Conservation (phyloP, 2,329 filamentous ascomycete species). For the Aspergillus vadensis region DNA sequence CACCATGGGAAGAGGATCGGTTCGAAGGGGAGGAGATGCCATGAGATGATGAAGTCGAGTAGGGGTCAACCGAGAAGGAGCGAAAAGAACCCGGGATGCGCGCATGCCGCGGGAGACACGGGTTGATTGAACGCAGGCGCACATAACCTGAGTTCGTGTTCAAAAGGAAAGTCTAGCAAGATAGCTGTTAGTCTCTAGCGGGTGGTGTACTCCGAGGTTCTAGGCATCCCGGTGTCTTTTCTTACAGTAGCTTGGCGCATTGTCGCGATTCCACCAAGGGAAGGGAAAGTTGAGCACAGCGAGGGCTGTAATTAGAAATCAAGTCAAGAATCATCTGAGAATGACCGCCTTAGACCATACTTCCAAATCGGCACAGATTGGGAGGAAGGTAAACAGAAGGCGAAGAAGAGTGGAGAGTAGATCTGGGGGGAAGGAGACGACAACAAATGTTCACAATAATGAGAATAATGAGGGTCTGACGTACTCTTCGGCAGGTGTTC, state of each 20-base stretch:
- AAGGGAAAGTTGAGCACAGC: conserved; percentile 31
- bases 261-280: conserved; percentile 19
- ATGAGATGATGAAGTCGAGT: conserved; percentile 19
- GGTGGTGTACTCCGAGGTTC: not conserved
- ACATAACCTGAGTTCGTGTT: conserved; percentile 25
- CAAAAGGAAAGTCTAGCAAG: conserved; percentile 27
- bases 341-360: conserved; percentile 27
- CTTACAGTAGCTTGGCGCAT: conserved; percentile 39
- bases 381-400: not conserved
- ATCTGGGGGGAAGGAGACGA: not conserved
- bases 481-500: conserved; percentile 23
- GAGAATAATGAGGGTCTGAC: conserved; percentile 20
- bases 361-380: conserved; percentile 12
- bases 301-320: conserved; percentile 19
- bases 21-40: conserved; percentile 17
- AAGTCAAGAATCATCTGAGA: conserved; percentile 21
- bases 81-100: conserved; percentile 26
- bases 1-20: conserved; percentile 23
- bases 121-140: conserved; percentile 24
- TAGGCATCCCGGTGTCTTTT: not conserved
- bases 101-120: conserved; percentile 21
- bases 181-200: conserved; percentile 9
- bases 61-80: conserved; percentile 34
- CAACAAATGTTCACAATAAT: conserved; percentile 4
- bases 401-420: not conserved